Conservation (phyloP, 2,329 filamentous ascomycete species). For the Fusarium tupiense region DNA sequence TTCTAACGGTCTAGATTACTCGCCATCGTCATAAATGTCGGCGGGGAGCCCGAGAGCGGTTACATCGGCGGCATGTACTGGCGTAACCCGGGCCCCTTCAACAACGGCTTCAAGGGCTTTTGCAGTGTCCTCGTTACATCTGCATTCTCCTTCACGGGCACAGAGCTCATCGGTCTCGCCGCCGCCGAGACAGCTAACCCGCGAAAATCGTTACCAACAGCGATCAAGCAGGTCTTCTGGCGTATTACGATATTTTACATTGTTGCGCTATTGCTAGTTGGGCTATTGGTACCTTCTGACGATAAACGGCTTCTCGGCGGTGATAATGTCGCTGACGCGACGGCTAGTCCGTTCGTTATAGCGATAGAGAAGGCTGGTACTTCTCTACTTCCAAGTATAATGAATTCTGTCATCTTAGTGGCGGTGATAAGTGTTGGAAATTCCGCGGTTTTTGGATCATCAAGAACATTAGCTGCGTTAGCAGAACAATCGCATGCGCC, state of each 20-base stretch:
- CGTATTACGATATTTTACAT: slow-evolving; percentile 92
- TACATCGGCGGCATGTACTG: slow-evolving; percentile 87
- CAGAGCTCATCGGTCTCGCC: slow-evolving; percentile 79
- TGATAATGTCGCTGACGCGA: slow-evolving; percentile 67
- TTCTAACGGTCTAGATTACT: slow-evolving; percentile 67
- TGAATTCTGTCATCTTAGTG: slow-evolving; percentile 95
- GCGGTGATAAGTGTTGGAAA: slow-evolving; percentile 92
- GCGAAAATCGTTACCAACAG: slow-evolving; percentile 82
- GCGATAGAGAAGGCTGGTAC: slow-evolving; percentile 88
- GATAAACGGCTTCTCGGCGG: slow-evolving; percentile 69
- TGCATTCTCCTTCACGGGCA: slow-evolving; percentile 79
- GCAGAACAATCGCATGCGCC: slow-evolving; percentile 90
- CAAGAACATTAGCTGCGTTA: slow-evolving; percentile 86
- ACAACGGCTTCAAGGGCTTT: slow-evolving; percentile 84
- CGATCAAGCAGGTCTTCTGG: slow-evolving; percentile 96
- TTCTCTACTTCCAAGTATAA: slow-evolving; percentile 80
- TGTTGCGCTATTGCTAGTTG: slow-evolving; percentile 82
- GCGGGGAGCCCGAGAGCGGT: slow-evolving; percentile 75
- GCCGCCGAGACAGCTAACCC: slow-evolving; percentile 82
- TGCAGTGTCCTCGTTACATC: slow-evolving; percentile 81
- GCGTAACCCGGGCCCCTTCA: slow-evolving; percentile 80
- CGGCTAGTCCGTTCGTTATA: slow-evolving; percentile 91
- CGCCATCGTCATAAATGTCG: slow-evolving; percentile 85
- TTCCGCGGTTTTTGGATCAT: slow-evolving; percentile 89
- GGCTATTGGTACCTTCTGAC: slow-evolving; percentile 81